phyloP scores from a whole-genome alignment of 2,329 filamentous ascomycete genomes.

The Sporothrix globosa region DNA sequence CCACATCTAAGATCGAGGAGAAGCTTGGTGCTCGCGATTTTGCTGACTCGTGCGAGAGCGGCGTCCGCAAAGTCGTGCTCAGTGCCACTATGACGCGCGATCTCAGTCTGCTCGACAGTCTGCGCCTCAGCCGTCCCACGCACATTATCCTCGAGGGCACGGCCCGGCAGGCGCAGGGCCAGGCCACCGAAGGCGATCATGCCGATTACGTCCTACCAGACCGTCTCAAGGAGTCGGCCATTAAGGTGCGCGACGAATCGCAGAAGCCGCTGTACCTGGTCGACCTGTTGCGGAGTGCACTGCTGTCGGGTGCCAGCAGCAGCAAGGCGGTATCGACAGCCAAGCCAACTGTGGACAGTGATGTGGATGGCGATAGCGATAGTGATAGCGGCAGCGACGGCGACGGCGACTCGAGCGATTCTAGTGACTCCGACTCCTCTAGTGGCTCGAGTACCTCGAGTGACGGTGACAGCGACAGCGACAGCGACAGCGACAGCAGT shows the following conservation, averaged over 20 bases:
- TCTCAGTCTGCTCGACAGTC: conserved; percentile 72
- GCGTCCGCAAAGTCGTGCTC: conserved; percentile 78
- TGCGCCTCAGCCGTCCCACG: conserved; percentile 73
- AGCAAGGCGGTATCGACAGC: background rate
- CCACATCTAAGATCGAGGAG: conserved; percentile 40
- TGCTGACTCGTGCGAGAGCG: conserved; percentile 55
- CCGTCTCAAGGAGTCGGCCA: conserved; percentile 64
- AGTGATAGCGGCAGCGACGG: background rate
- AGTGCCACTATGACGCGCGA: conserved; percentile 93
- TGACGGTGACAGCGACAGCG: background rate
- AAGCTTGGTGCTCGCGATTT: conserved; percentile 55
- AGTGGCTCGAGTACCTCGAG: background rate
- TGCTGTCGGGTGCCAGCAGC: conserved; percentile 45
- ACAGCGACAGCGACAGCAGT: conserved; percentile 5
- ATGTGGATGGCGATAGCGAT: conserved; percentile 36
- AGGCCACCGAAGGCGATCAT: conserved; percentile 25
- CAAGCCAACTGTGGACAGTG: background rate
- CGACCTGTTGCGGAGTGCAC: conserved; percentile 66
- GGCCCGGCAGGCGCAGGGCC: conserved; percentile 38
- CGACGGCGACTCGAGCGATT: conserved; percentile 38
- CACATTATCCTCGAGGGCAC: conserved; percentile 73
- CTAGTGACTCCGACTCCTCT: background rate
- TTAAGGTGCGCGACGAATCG: conserved; percentile 69
- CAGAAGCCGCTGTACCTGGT: conserved; percentile 86
- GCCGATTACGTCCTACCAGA: conserved; percentile 59